Evolutionary conservation across 768 basidiomycete genomes (phyloP), one percentile per base, ranked within the genome.

Genomic region (Coprinopsis strossmayeri): DNA sequence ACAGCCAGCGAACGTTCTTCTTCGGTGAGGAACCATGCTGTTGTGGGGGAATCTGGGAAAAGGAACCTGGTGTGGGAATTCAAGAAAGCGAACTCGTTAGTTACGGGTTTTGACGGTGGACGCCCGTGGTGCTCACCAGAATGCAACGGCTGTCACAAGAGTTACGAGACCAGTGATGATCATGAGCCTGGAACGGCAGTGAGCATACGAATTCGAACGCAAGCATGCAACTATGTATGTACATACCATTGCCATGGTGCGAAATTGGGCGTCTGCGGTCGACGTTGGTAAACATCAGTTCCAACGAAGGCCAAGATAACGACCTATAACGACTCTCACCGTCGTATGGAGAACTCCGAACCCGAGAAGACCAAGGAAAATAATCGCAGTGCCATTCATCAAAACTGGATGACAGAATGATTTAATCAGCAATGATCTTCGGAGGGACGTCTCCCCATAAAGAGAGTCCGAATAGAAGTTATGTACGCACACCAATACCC

Each of bases 31-130:
- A 89, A 89, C 80, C 82, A 81, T 15, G 87, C 85, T 49, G 59
- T 82, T 3, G 84, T 82, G 0, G 87, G 86, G 3, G 83, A 86
- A 60, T 87, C 80, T 0, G 85, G 86, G 66, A 88, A 87, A 30
- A 81, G 63, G 58, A 83, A 76, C 74, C 79, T 82, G 35, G 21
- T 5, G 15, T 13, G 27, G 32, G 25, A 25, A 30, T 25, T 35
- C 13, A 18, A 34, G 15, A 15, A 32, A 32, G 30, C 9, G 7
- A 32, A 7, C 7, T 7, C 30, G 30, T 32, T 15, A 32, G 30
- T 32, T 32, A 15, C 30, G 30, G 7, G 30, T 13, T 42, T 15
- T 49, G 25, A 47, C 23, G 18, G 37, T 23, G 15, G n/a, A 10
- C 13, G 23, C 26, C 11, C 17, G 12, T 9, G 17, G 13, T 30